A percentile compares a stretch with the other conserved stretches of the same genome.
Evolutionary conservation across 257 asterid genomes (phyloP).

Genomic region (Capsicum chinense): DNA sequence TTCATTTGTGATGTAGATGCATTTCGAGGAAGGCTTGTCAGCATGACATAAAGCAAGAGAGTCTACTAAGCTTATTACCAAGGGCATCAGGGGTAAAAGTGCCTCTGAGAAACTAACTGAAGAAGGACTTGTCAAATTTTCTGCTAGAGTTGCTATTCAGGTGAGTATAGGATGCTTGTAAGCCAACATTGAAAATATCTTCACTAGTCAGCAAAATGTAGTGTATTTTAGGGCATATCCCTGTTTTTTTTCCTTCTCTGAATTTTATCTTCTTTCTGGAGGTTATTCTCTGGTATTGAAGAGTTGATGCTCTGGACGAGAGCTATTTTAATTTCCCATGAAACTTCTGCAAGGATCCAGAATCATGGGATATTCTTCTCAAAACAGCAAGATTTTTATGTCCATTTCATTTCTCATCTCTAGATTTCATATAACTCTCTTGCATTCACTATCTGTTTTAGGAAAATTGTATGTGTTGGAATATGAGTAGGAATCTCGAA

Average conservation of each 20-base stretch:
- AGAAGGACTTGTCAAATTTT: constrained; percentile 90
- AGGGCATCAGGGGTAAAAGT: constrained; percentile 78
- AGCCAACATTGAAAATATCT: constrained; percentile 24
- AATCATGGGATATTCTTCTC: neutral
- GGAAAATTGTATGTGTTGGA: neutral
- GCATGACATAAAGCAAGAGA: constrained; percentile 78
- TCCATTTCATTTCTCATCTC: constrained; percentile 1
- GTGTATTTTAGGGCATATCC: neutral
- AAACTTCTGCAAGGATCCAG: constrained; percentile 7
- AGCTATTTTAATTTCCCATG: neutral
- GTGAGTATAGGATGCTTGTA: constrained; percentile 36
- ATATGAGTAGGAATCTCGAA: neutral
- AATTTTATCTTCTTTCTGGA: constrained; percentile 19
- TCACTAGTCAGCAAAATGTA: constrained; percentile 7
- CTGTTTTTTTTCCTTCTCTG: neutral
- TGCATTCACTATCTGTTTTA: neutral
- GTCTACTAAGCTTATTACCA: constrained; percentile 74
- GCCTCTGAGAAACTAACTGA: constrained; percentile 92
- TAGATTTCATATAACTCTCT: neutral
- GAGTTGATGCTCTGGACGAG: neutral
- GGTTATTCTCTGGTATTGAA: neutral
- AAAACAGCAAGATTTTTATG: neutral
- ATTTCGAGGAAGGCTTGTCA: constrained; percentile 89
- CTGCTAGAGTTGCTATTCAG: constrained; percentile 91
- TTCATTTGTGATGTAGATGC: constrained; percentile 60